Evolutionary conservation across 208 protist genomes (phyloP).

Genomic region (Crithidia expoeki): DNA sequence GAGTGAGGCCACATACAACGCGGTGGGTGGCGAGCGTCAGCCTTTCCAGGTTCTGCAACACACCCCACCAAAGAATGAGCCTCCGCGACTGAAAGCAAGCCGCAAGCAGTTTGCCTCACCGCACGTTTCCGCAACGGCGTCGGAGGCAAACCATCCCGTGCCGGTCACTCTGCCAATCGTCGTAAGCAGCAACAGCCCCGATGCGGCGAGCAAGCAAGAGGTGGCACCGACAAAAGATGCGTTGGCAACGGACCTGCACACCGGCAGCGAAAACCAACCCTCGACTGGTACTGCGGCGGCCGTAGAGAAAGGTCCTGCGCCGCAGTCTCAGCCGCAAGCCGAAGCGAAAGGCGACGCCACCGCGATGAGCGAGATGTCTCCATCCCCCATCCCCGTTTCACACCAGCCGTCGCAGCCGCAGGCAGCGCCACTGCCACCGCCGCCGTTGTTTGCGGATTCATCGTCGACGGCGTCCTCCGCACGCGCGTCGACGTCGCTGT

Average conservation of each 20-base stretch:
- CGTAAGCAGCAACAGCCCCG: constrained; percentile 5
- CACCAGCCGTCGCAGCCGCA: constrained; percentile 6
- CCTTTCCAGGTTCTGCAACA: constrained; percentile 25
- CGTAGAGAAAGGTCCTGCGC: background rate
- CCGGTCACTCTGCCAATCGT: background rate
- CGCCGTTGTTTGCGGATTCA: constrained; percentile 2
- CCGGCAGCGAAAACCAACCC: background rate
- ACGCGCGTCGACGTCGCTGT: constrained; percentile 15
- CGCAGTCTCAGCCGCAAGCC: background rate
- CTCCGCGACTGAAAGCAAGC: constrained; percentile 29
- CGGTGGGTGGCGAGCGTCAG: constrained; percentile 5
- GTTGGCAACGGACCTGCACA: constrained; percentile 11
- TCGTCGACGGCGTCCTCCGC: constrained; percentile 13
- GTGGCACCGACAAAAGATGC: no score
- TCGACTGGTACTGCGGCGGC: background rate
- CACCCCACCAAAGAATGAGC: constrained; percentile 12
- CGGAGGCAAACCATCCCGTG: background rate
- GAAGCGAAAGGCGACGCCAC: background rate
- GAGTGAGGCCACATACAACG: constrained; percentile 11
- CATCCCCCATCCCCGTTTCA: constrained; percentile 1
- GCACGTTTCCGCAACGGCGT: background rate
- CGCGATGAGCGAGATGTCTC: constrained; percentile 4
- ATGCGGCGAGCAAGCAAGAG: background rate
- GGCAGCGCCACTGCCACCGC: background rate
- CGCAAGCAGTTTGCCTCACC: constrained; percentile 40